Evolutionary conservation across 371 early-diverging fungal species (phyloP).

Genomic region (Dipsacomyces acuminosporus): DNA sequence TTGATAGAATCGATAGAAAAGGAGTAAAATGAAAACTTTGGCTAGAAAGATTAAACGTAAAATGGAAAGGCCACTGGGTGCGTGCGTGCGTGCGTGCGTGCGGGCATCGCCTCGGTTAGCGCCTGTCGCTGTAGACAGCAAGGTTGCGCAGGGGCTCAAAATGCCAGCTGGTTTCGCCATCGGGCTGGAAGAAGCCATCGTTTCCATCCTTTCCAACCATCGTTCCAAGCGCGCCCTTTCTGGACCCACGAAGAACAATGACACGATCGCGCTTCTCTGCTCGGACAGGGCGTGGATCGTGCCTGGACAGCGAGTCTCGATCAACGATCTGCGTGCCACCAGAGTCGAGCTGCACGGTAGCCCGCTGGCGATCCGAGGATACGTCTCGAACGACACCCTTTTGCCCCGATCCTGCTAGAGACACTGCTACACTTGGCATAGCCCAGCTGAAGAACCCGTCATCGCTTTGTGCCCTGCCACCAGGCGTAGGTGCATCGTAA

Average conservation of each 20-base stretch:
- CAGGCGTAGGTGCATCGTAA: slow-evolving; percentile 54
- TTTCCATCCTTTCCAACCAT: slow-evolving; percentile 76
- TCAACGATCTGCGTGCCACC: slow-evolving; percentile 54
- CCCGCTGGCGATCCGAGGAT: slow-evolving; percentile 15
- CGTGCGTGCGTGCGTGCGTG: too few species aligned
- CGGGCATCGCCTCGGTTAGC: too few species aligned
- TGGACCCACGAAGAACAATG: slow-evolving; percentile 67
- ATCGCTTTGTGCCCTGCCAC: slow-evolving; percentile 9
- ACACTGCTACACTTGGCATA: slow-evolving; percentile 57
- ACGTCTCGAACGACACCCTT: slow-evolving; percentile 16
- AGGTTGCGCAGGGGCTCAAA: slow-evolving; percentile 39
- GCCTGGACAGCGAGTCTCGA: slow-evolving; percentile 45
- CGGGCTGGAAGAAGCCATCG: slow-evolving; percentile 73
- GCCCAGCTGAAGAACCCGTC: slow-evolving; percentile 51
- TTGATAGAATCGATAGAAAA: slow-evolving; percentile 1
- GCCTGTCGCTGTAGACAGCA: slow-evolving; percentile 20
- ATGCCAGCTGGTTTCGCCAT: slow-evolving; percentile 31
- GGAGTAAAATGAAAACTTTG: background rate
- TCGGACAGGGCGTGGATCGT: slow-evolving; percentile 60
- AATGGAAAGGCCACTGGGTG: background rate
- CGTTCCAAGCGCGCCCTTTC: slow-evolving; percentile 67
- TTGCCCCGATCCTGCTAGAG: slow-evolving; percentile 51
- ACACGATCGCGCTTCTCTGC: slow-evolving; percentile 78
- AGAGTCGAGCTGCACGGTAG: slow-evolving; percentile 45
- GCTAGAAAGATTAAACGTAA: too few species aligned